Conservation (phyloP, 1,284 basidiomycete genomes). For the Kalmanozyma brasiliensis region DNA sequence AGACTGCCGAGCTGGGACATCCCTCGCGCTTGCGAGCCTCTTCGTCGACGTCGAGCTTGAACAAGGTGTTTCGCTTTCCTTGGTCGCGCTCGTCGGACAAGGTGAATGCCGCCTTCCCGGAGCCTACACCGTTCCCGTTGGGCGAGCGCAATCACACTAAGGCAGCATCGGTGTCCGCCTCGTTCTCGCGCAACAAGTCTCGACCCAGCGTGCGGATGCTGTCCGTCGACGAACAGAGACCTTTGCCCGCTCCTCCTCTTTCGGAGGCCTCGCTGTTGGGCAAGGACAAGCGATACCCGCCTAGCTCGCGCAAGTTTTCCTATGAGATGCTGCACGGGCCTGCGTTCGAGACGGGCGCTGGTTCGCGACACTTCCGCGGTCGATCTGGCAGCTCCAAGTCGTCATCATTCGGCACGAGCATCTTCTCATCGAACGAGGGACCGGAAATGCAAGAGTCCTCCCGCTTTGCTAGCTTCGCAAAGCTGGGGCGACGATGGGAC, state of each 20-base stretch:
- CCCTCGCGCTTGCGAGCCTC: constrained; percentile 24
- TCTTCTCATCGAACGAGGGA: constrained; percentile 27
- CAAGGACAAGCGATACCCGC: constrained; percentile 38
- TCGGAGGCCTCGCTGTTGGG: constrained; percentile 8
- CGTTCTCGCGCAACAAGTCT: constrained; percentile 11
- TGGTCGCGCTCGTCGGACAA: constrained; percentile 29
- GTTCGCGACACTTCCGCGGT: constrained; percentile 26
- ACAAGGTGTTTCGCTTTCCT: constrained; percentile 43
- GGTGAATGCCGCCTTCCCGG: constrained; percentile 7
- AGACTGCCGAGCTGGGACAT: constrained; percentile 3
- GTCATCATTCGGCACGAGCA: constrained; percentile 39
- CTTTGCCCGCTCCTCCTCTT: constrained; percentile 14
- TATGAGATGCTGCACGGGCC: constrained; percentile 31
- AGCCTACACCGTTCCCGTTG: constrained; percentile 23
- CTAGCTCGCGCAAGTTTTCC: constrained; percentile 36
- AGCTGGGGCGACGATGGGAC: constrained; percentile 36
- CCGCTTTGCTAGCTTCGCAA: constrained; percentile 25
- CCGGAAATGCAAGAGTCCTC: constrained; percentile 22
- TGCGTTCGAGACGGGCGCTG: constrained; percentile 22
- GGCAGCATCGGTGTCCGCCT: constrained; percentile 1
- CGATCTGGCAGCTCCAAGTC: constrained; percentile 39
- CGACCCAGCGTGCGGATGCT: constrained; percentile 14
- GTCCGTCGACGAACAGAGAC: constrained; percentile 8
- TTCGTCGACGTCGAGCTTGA: constrained; percentile 31
- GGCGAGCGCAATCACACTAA: constrained; percentile 11